Evolutionary conservation across 1,139 yeast genomes (phyloP), one percentile per base, ranked within the genome.

Genomic region (Groenewaldozyma sp.): DNA sequence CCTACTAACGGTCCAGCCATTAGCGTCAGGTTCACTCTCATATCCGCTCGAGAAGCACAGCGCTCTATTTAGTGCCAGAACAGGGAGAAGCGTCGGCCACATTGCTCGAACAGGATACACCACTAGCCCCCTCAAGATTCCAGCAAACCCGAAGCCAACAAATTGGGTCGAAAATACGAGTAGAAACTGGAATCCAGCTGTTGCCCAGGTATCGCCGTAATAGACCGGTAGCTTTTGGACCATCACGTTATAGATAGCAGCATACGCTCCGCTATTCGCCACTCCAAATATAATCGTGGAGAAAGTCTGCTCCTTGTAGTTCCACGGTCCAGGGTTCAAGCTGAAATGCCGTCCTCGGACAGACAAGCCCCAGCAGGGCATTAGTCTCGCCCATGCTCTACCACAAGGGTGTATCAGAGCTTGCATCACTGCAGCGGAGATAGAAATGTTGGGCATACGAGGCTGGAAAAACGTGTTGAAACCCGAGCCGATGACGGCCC

Each of bases 261-360:
- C 33, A 44, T 71, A 71, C 22, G 73, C 64, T 32, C 65, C 56
- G 19, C 66, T 67, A 35, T 64, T 60, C 7, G 71, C 56, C 32
- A 65, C 65, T 28, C 69, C 60, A 46, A 67, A 65, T 46, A 70
- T 61, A 26, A 71, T 40, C 2, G 81, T 72, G 2, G 76, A 63
- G 45, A 76, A 62, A 78, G 76, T 74, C 63, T 80, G 86, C 53
- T 81, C 91, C 55, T 81, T 81, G 51, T 64, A 69, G 3, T 33
- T 65, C 82, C 84, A 82, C 5, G 78, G 77, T 6, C 80, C 80
- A 1, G 79, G 78, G 58, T 78, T 70, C 50, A 75, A 50, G 39
- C 71, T 56, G 49, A 56, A 44, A 41, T 63, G 61, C 37, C 45
- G 53, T 32, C 65, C 71, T 48, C 59, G 59, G 46, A 54, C 56